A percentile compares a stretch with the other conserved stretches of the same genome.
These are phyloP conservation scores for Limnanthes douglasii DNA, from an alignment of 345 rosid species.

Conservation along the genomic window DNA sequence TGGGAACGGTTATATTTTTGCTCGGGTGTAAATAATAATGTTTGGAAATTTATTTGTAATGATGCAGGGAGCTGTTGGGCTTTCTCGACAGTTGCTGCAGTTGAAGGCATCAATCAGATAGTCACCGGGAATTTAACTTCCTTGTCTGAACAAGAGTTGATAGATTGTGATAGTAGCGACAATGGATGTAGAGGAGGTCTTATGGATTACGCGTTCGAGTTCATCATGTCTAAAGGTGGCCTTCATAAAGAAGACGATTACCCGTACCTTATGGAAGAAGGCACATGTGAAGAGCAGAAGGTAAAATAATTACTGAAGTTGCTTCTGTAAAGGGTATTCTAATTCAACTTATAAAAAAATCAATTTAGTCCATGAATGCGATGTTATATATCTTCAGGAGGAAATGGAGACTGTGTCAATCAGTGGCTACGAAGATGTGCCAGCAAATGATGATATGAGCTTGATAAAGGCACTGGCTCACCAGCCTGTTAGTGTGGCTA, in stretches of 20 bases:
- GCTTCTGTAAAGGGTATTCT: not conserved
- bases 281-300: constrained; percentile 42
- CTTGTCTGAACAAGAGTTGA: constrained; percentile 84
- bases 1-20: too few relatives aligned
- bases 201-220: constrained; percentile 77
- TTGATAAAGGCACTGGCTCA: constrained; percentile 60
- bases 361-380: not conserved
- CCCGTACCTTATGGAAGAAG: constrained; percentile 49
- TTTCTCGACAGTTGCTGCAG: constrained; percentile 76
- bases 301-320: constrained; percentile 9
- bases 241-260: constrained; percentile 66
- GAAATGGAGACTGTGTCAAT: constrained; percentile 45
- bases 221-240: constrained; percentile 57
- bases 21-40: too few relatives aligned
- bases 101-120: constrained; percentile 76
- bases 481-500: constrained; percentile 72
- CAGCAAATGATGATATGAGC: constrained; percentile 37
- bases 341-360: too few relatives aligned
- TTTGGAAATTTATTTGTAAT: not conserved
- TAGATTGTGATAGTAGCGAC: constrained; percentile 62
- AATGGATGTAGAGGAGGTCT: constrained; percentile 88
- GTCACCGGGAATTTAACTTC: constrained; percentile 51
- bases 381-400: constrained; percentile 17
- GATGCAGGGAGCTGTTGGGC: constrained; percentile 91
- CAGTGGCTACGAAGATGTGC: constrained; percentile 56